Evolutionary conservation across 2,329 filamentous ascomycete species (phyloP).

Genomic region (Talaromyces pinophilus): DNA sequence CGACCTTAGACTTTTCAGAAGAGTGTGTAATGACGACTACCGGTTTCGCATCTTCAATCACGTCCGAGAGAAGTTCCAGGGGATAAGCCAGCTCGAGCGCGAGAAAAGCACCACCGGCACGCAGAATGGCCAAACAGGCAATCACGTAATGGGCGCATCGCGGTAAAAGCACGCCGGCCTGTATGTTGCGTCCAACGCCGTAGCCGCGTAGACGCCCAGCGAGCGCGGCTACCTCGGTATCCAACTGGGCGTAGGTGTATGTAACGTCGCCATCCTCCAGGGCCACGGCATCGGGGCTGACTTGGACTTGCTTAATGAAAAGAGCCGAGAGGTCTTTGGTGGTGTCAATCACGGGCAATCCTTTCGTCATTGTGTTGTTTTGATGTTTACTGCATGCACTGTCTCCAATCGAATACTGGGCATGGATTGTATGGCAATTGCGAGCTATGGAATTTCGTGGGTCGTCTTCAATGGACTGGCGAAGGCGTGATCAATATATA

Average conservation of each 20-base stretch:
- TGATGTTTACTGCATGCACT: background rate
- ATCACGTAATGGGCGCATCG: slow-evolving; percentile 78
- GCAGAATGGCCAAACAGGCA: slow-evolving; percentile 73
- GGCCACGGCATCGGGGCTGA: slow-evolving; percentile 68
- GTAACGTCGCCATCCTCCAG: slow-evolving; percentile 68
- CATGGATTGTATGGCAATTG: background rate
- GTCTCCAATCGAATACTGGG: background rate
- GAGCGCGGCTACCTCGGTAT: slow-evolving; percentile 66
- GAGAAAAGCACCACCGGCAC: slow-evolving; percentile 76
- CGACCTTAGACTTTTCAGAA: slow-evolving; percentile 66
- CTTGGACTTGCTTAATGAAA: slow-evolving; percentile 67
- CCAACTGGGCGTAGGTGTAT: slow-evolving; percentile 73
- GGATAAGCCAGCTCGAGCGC: slow-evolving; percentile 80
- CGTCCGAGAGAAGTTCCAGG: slow-evolving; percentile 70
- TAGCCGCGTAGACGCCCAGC: slow-evolving; percentile 64
- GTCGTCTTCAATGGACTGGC: background rate
- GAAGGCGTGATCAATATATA: slow-evolving; percentile 6
- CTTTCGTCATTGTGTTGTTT: slow-evolving; percentile 23
- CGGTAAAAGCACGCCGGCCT: slow-evolving; percentile 74
- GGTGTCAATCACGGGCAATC: slow-evolving; percentile 68
- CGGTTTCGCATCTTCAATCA: slow-evolving; percentile 73
- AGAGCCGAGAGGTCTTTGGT: slow-evolving; percentile 72
- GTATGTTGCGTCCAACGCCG: slow-evolving; percentile 70
- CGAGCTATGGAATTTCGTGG: background rate
- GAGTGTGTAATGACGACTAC: slow-evolving; percentile 69